Base-by-base conservation (phyloP, 2,329 filamentous ascomycete species). In the Mollisiaceae sp. region DNA sequence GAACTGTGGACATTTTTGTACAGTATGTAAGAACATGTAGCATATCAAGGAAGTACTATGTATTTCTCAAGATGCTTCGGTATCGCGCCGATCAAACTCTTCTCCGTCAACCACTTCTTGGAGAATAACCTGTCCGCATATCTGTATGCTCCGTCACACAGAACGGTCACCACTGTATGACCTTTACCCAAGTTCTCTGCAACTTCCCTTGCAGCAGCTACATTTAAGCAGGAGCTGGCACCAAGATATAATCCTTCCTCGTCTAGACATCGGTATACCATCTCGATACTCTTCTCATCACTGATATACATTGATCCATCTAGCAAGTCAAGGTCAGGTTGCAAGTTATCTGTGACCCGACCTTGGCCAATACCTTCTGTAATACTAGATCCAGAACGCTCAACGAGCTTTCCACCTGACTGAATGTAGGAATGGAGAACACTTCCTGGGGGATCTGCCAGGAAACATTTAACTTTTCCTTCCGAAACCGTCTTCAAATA, bases 331-430 rank as follows among this genome's bases (percentile, higher is more conserved):
- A 99, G 85, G 75, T 99, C 95, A 4, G 91, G 91, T 79, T 87
- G 83, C 70, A 99, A 81, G 79, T 99, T 99, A 76, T 97, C 92
- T n/a, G 95, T 99, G 60, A 99, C 87, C 60, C 95, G 91, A 43
- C 95, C 95, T 82, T 98, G 95, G 22, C 95, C 95, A 74, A 99
- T 99, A 27, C 95, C 95, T 81, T 99, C 95, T 2, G 95, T 99
- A 80, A 99, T 98, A 75, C 91, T 95, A 62, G 91, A 89, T 11
- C 95, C 95, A 2, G 82, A 82, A 59, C 95, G 86, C 76, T 97
- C 94, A n/a, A 83, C 82, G 62, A 98, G 83, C 77, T 91, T 90
- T 45, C 94, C 94, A 14, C 93, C 93, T 18, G 90, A 94, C 66
- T 87, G 85, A 72, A 99, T 90, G 81, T 97, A 98, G 67, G 91